Percentiles rank a stretch among this genome's conserved stretches.
Conservation (phyloP, 225 moss, liverwort and hornwort genomes). For the Straminergon stramineum region DNA sequence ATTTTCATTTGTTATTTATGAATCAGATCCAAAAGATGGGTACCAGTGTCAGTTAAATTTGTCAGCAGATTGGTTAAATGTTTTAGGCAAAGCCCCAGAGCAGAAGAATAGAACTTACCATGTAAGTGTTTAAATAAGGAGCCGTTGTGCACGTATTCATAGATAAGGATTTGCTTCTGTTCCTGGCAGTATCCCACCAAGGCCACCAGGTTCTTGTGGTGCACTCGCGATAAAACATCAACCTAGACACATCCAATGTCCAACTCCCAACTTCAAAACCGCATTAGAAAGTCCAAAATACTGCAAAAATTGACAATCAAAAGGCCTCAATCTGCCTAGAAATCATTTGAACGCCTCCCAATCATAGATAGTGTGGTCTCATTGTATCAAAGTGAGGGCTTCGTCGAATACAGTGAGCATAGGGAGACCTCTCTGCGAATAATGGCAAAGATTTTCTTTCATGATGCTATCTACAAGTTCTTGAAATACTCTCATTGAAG, state of each 20-base stretch:
- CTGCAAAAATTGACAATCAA: not conserved
- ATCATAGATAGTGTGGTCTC: not conserved
- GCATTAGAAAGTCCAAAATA: too few relatives aligned
- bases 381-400: not conserved
- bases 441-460: too few relatives aligned
- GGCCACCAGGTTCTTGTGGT: slow-evolving; percentile 51
- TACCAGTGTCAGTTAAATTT: not conserved
- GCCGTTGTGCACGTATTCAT: slow-evolving; percentile 8
- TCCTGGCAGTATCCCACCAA: slow-evolving; percentile 49
- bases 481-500: not conserved
- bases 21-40: not conserved
- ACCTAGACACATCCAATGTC: slow-evolving; percentile 1
- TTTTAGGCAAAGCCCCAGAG: too few relatives aligned
- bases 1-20: not conserved
- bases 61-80: not conserved
- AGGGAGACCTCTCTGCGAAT: too few relatives aligned
- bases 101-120: not conserved
- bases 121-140: slow-evolving; percentile 48
- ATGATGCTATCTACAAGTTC: not conserved
- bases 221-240: slow-evolving; percentile 42
- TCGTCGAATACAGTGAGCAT: not conserved
- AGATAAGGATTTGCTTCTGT: slow-evolving; percentile 48
- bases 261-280: not conserved
- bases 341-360: not conserved
- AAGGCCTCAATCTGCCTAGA: not conserved